Evolutionary conservation across 108 stramenopile genomes (phyloP).

Genomic region (Nitzschia palea): DNA sequence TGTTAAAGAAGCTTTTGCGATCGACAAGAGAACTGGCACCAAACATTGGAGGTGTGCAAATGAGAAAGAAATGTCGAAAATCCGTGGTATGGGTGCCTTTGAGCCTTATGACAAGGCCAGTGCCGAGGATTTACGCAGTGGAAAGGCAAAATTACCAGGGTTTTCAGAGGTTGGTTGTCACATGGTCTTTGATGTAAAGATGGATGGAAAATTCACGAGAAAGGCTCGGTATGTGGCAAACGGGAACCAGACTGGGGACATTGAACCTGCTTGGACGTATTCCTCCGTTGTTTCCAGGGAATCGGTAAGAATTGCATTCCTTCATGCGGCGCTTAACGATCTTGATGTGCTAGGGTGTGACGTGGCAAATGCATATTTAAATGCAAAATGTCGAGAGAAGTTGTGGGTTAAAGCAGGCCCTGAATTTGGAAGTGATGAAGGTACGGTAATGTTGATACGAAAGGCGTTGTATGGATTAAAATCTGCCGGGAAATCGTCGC

Average conservation of each 20-base stretch:
- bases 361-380: conserved; percentile 36
- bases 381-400: conserved; percentile 25
- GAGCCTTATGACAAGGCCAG: neutral
- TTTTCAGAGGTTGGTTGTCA: conserved; percentile 34
- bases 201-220: conserved; percentile 11
- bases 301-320: conserved; percentile 38
- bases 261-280: conserved; percentile 17
- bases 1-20: conserved; percentile 23
- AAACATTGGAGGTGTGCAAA: neutral
- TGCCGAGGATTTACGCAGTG: neutral
- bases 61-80: neutral
- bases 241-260: conserved; percentile 24
- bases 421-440: conserved; percentile 27
- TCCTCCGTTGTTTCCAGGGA: conserved; percentile 31
- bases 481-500: conserved; percentile 35
- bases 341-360: conserved; percentile 21
- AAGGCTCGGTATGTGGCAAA: conserved; percentile 38
- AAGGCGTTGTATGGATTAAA: conserved; percentile 55
- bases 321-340: conserved; percentile 37
- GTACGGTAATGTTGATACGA: conserved; percentile 30
- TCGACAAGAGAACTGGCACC: conserved; percentile 24
- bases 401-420: conserved; percentile 23
- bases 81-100: neutral
- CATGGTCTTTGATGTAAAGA: conserved; percentile 32
- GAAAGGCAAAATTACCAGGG: conserved; percentile 5